Conservation (phyloP, 2,329 filamentous ascomycete species). For the Pestalotiopsis fici region DNA sequence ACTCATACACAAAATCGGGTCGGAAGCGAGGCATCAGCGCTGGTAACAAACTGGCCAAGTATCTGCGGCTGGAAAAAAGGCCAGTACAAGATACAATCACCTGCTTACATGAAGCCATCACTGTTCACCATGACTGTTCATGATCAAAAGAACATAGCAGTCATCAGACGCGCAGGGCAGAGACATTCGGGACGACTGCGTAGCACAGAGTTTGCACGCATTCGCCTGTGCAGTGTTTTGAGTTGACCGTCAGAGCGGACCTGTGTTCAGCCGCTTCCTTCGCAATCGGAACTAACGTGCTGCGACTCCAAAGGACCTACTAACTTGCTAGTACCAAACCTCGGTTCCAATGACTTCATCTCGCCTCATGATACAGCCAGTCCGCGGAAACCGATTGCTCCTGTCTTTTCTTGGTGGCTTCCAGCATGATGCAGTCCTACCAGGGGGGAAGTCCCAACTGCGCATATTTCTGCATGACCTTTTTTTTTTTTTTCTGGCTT, state of each 20-base stretch:
- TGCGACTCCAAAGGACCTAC: neutral
- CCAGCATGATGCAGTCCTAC: neutral
- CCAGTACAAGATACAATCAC: too few relatives aligned
- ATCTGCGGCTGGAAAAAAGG: too few relatives aligned
- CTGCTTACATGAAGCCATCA: too few relatives aligned
- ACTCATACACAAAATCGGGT: too few relatives aligned
- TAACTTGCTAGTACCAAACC: too few relatives aligned
- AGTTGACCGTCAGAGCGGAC: neutral
- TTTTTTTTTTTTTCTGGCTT: neutral
- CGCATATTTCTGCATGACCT: neutral
- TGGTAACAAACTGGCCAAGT: too few relatives aligned
- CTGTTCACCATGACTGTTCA: too few relatives aligned
- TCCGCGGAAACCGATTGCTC: neutral
- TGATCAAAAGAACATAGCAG: too few relatives aligned
- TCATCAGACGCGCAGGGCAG: neutral
- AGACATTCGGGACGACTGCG: neutral
- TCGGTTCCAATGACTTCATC: neutral
- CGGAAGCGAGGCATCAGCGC: too few relatives aligned
- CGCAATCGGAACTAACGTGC: neutral
- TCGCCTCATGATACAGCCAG: neutral
- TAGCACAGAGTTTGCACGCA: neutral
- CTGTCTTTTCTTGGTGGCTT: neutral
- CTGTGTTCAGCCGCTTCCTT: neutral
- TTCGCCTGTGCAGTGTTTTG: neutral
- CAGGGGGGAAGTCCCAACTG: neutral